These are phyloP conservation scores for Antarctomyces pellizariae DNA, from an alignment of 495 filamentous ascomycete species.

Conservation along the genomic window DNA sequence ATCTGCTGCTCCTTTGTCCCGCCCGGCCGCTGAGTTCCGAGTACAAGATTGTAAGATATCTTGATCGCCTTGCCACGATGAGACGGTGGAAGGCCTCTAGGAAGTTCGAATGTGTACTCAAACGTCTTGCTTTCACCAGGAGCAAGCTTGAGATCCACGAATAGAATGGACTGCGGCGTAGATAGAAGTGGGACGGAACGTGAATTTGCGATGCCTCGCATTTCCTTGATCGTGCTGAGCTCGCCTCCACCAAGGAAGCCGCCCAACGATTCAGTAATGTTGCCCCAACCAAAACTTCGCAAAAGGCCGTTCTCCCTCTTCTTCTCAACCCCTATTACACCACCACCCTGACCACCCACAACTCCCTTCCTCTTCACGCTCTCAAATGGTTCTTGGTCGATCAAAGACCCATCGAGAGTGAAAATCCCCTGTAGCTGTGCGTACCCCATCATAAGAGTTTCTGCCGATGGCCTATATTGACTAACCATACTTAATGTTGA, in stretches of 20 bases:
- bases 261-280: constrained; percentile 67
- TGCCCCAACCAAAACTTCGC: constrained; percentile 69
- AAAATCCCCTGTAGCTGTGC: constrained; percentile 87
- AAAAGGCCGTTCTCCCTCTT: constrained; percentile 64
- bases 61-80: constrained; percentile 89
- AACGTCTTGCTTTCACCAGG: constrained; percentile 81
- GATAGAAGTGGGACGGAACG: constrained; percentile 73
- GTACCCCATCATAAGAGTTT: constrained; percentile 93
- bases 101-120: constrained; percentile 64
- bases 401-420: constrained; percentile 69
- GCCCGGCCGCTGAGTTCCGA: constrained; percentile 76
- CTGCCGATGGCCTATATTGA: constrained; percentile 25
- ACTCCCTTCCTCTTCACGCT: constrained; percentile 89
- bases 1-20: constrained; percentile 57
- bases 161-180: constrained; percentile 90
- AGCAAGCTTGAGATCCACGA: constrained; percentile 70
- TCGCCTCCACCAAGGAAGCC: constrained; percentile 68
- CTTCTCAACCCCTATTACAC: constrained; percentile 55
- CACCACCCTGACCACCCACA: constrained; percentile 64
- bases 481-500: constrained; percentile 29
- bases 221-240: constrained; percentile 79
- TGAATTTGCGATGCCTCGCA: constrained; percentile 59
- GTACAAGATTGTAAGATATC: constrained; percentile 71
- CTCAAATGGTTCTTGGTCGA: constrained; percentile 79
- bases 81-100: constrained; percentile 67